These are phyloP conservation scores for Sanghuangporus sanghuang DNA, from an alignment of 1,284 basidiomycete species.

Conservation along the genomic window DNA sequence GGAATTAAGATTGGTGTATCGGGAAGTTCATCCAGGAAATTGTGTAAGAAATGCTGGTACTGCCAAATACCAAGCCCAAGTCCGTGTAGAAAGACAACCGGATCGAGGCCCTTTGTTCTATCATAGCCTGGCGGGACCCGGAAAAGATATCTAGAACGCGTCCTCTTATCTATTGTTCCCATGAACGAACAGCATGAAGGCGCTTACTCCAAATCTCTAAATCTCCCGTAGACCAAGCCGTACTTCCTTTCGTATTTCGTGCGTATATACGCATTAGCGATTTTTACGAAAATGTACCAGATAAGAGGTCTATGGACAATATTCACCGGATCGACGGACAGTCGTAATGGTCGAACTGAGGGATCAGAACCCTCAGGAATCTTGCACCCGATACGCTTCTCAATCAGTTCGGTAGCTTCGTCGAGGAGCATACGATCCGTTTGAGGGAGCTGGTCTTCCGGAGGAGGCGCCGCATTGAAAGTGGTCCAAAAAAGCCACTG, in stretches of 20 bases:
- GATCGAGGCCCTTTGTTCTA: conserved; percentile 47
- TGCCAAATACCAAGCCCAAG: conserved; percentile 78
- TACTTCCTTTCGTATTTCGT: conserved; percentile 40
- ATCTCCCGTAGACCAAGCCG: conserved; percentile 43
- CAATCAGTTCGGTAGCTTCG: conserved; percentile 55
- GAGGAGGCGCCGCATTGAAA: conserved; percentile 60
- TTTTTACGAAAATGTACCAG: conserved; percentile 61
- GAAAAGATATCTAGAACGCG: conserved; percentile 58
- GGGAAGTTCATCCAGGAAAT: conserved; percentile 48
- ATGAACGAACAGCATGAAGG: background rate
- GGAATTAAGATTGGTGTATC: conserved; percentile 76
- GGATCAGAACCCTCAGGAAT: conserved; percentile 63
- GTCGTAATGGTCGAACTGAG: conserved; percentile 52
- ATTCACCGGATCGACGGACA: conserved; percentile 77
- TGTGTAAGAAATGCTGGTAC: conserved; percentile 47
- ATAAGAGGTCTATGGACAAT: conserved; percentile 66
- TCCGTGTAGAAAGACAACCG: conserved; percentile 83
- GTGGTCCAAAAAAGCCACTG: conserved; percentile 85
- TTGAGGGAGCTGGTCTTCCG: conserved; percentile 40
- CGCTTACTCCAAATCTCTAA: conserved; percentile 63
- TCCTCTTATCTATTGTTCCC: background rate
- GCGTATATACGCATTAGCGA: conserved; percentile 48
- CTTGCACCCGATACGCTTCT: conserved; percentile 66
- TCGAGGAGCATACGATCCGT: conserved; percentile 48
- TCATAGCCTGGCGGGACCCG: conserved; percentile 67